A percentile compares a stretch with the other conserved stretches of the same genome.
Evolutionary conservation across 2,329 filamentous ascomycete genomes (phyloP).

Genomic region (Ophiognomonia clavigignenti-juglandacearum): DNA sequence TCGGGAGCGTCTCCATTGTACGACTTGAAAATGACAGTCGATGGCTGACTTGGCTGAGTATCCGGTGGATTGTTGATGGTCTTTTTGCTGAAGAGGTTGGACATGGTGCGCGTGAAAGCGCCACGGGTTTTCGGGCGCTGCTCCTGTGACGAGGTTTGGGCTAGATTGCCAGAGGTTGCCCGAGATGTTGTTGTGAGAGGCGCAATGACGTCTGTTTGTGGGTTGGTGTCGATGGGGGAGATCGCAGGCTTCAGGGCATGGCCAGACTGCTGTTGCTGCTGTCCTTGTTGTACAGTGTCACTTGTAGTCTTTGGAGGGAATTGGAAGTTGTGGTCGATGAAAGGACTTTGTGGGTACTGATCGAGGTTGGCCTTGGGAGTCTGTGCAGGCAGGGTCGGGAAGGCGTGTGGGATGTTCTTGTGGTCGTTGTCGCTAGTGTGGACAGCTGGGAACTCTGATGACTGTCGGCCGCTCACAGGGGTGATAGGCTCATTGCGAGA

Average conservation of each 20-base stretch:
- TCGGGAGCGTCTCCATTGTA: conserved; percentile 19
- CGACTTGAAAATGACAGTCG: conserved; percentile 12
- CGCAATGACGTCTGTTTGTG: conserved; percentile 1
- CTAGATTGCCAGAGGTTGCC: conserved; percentile 20
- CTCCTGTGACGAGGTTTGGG: conserved; percentile 26
- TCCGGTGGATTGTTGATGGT: conserved; percentile 29
- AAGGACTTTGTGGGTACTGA: conserved; percentile 7
- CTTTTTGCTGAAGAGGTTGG: conserved; percentile 39
- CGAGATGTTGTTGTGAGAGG: conserved; percentile 9
- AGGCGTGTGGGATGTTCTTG: conserved; percentile 13
- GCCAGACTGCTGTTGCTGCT: not conserved
- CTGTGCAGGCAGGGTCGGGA: conserved; percentile 12
- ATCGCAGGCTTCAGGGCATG: not conserved
- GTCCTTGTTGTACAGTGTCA: not conserved
- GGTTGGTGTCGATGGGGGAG: not conserved
- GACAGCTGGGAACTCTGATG: conserved; percentile 46
- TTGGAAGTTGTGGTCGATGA: conserved; percentile 6
- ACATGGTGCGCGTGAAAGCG: conserved; percentile 44
- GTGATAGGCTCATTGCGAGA: conserved; percentile 56
- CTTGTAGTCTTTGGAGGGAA: not conserved
- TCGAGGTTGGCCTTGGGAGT: conserved; percentile 6
- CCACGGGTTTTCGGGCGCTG: conserved; percentile 37
- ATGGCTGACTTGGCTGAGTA: conserved; percentile 20
- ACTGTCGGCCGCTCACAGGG: conserved; percentile 53
- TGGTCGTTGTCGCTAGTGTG: conserved; percentile 33